Evolutionary conservation across 2,329 filamentous ascomycete species (phyloP), one percentile per base, ranked within the genome.

Genomic region (Dothistroma septosporum): DNA sequence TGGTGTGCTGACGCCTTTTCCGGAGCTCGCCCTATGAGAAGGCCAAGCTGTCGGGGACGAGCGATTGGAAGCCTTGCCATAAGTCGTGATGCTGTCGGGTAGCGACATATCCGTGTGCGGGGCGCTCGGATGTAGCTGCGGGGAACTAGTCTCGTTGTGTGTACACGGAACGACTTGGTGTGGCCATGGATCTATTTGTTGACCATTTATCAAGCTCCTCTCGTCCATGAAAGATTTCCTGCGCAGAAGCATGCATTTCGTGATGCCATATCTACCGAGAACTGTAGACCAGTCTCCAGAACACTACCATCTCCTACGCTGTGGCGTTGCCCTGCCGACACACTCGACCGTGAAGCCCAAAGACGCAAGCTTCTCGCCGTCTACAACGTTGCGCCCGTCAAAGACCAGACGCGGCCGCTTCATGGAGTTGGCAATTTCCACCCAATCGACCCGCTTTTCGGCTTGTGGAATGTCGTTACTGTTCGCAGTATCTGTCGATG

Each of bases 341-440:
- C 66, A 68, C 59, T 74, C 70, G 53, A 76, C 73, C 1, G 66
- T 67, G 67, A 76, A 76, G 12, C 73, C 74, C n/a, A 76, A 57
- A 16, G 57, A 55, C 35, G 69, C 69, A 35, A 76, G 64, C 59
- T 68, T 69, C 35, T 61, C 60, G 4, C 63, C 61, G 60, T 75
- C 71, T 41, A 76, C 68, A n/a, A 76, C 68, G 32, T 73, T 73
- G 21, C 74, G 62, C 10, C 74, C 74, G 53, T 76, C 74, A 58
- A 76, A 76, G 21, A 76, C 68, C 21, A 73, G 72, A 59, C 68
- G 67, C 12, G 74, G 74, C 33, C 67, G 61, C 33, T 69, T 67
- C 73, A 76, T 76, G 31, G 63, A 57, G 22, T 52, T 55, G 6
- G 73, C 72, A 24, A 76, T 66, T 11, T 64, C 61, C 1, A 59